A percentile compares a stretch with the other conserved stretches of the same genome.
phyloP scores from a whole-genome alignment of 257 asterid species.

The Verbena officinalis region DNA sequence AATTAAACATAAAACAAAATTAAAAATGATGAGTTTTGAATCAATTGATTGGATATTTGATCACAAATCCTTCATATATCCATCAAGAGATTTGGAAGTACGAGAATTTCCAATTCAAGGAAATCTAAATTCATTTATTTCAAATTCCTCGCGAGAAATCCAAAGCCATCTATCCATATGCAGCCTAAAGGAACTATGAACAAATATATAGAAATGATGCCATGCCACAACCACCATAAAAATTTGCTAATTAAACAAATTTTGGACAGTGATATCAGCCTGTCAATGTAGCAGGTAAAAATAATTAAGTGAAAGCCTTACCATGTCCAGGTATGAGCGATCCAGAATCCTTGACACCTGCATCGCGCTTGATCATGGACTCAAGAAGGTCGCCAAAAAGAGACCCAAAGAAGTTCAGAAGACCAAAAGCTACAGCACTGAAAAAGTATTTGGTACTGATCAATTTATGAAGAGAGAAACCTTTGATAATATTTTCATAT shows the following conservation, averaged over 20 bases:
- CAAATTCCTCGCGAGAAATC: too few relatives aligned
- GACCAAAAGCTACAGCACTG: constrained; percentile 87
- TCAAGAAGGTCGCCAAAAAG: constrained; percentile 93
- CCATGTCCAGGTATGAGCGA: constrained; percentile 99
- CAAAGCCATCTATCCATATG: too few relatives aligned
- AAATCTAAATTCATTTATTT: too few relatives aligned
- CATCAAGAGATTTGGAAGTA: too few relatives aligned
- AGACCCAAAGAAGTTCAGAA: constrained; percentile 86
- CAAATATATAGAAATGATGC: neutral
- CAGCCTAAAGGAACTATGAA: constrained; percentile 4
- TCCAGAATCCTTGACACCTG: constrained; percentile 98
- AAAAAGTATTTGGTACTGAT: constrained; percentile 22
- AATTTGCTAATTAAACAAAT: neutral
- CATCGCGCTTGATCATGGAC: constrained; percentile 99
- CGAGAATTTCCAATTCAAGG: too few relatives aligned
- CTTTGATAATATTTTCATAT: constrained; percentile 6
- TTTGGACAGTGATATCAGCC: neutral
- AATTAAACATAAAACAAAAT: too few relatives aligned
- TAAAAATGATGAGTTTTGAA: too few relatives aligned
- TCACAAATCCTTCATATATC: too few relatives aligned
- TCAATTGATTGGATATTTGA: too few relatives aligned
- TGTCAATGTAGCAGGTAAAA: neutral
- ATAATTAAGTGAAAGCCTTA: constrained; percentile 35
- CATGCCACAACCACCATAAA: neutral
- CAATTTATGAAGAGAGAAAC: constrained; percentile 15